Evolutionary conservation across 2,329 filamentous ascomycete species (phyloP), one percentile per base, ranked within the genome.

Genomic region (Trichoderma atrobrunneum): DNA sequence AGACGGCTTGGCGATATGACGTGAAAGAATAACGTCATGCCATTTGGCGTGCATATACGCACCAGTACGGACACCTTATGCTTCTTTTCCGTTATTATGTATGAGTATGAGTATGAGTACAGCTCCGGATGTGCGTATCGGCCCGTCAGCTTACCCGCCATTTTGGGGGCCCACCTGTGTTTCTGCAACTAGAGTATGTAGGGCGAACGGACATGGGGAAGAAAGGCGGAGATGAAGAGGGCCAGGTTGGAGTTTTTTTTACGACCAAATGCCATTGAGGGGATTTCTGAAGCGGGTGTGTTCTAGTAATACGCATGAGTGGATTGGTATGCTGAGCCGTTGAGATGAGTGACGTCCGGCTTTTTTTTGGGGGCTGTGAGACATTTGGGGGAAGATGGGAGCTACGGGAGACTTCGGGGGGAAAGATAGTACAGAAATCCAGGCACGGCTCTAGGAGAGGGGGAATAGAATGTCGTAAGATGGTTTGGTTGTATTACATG

Each of bases 61-160:
- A 43, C 24, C 60, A 39, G 16, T 16, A 0, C 6, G n/a, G n/a
- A n/a, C n/a, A n/a, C 16, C 36, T 16, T 28, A 7, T 43, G 60
- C 60, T 43, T 43, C 21, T 39, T 67, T 14, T 32, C 36, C 36
- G 16, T 39, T 39, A 39, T 39, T 39, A 39, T 39, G 36, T 39
- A 39, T 18, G 36, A 39, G 16, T 18, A 60, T n/a, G 18, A 56
- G 21, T 26, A 26, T 16, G 34, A 60, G 28, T 30, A 60, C n/a
- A 16, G n/a, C 43, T 60, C 14, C 28, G 30, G 16, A 34, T 34
- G 21, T n/a, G 63, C 30, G 48, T 66, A 66, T 66, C 63, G 64
- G 54, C 51, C 54, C 51, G 64, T 67, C 64, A 57, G 64, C 64
- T 67, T 67, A 67, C 64, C 54, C 26, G 64, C 51, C 57, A 43